Conservation (phyloP, 2,329 filamentous ascomycete species). For the Pseudogymnoascus sp. region DNA sequence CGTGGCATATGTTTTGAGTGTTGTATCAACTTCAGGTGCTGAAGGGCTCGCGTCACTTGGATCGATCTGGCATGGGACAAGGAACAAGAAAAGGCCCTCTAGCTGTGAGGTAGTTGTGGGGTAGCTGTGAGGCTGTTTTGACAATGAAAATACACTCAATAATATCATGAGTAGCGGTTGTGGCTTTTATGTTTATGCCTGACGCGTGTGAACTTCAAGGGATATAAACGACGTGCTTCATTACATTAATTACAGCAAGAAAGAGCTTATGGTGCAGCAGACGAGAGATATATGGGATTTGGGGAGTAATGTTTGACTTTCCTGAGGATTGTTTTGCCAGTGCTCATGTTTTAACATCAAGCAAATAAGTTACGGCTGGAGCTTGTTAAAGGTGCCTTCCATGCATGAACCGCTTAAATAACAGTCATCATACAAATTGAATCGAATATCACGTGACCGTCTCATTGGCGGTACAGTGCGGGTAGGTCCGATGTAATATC, state of each 20-base stretch:
- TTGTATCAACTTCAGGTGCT: not conserved
- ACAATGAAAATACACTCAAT: not conserved
- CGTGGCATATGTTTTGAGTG: not conserved
- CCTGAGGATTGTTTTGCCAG: not conserved
- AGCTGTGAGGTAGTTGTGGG: not conserved
- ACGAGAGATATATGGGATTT: not conserved
- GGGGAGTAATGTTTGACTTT: not conserved
- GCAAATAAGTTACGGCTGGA: not conserved
- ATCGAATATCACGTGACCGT: not conserved
- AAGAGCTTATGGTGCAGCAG: not conserved
- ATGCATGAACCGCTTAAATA: not conserved
- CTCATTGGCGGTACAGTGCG: not conserved
- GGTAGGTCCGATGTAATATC: not conserved
- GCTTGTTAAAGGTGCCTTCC: not conserved
- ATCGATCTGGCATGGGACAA: not conserved
- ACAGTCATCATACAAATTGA: not conserved
- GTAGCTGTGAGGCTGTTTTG: not conserved
- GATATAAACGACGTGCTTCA: not conserved
- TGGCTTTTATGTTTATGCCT: not conserved
- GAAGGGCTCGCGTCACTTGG: not conserved
- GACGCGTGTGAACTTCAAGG: not conserved
- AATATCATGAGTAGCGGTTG: not conserved
- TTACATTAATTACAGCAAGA: not conserved
- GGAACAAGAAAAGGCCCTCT: not conserved
- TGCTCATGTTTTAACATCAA: not conserved